A percentile compares a stretch with the other conserved stretches of the same genome.
phyloP scores from a whole-genome alignment of 305 asterid genomes.

The Fraxinus velutina region DNA sequence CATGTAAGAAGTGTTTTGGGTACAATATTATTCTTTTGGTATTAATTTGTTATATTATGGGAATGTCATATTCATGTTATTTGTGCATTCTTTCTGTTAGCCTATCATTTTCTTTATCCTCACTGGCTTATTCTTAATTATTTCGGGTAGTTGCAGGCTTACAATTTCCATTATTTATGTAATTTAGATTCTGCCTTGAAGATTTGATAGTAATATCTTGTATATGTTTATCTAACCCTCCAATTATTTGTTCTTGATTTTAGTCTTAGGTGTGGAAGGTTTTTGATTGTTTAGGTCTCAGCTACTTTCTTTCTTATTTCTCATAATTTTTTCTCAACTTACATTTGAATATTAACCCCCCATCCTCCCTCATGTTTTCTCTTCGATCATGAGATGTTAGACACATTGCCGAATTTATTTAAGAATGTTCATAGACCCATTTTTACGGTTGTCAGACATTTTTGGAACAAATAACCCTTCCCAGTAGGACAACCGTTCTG shows the following conservation, averaged over 20 bases:
- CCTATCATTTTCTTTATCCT: conserved; percentile 42
- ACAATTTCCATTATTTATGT: conserved; percentile 13
- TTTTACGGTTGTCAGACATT: not conserved
- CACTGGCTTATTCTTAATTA: conserved; percentile 23
- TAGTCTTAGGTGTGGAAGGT: conserved; percentile 6
- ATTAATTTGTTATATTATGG: not conserved
- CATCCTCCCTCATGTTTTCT: not conserved
- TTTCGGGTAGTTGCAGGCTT: conserved; percentile 23
- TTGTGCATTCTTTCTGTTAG: conserved; percentile 34
- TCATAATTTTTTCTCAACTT: not conserved
- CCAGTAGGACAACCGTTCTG: not conserved
- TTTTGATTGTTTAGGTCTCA: not conserved
- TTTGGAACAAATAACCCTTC: not conserved
- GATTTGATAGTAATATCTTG: not conserved
- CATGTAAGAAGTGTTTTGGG: not conserved
- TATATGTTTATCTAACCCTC: conserved; percentile 11
- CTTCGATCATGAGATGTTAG: not conserved
- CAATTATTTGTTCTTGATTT: conserved; percentile 1
- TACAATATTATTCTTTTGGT: not conserved
- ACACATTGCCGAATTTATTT: conserved; percentile 2
- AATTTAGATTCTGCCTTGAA: conserved; percentile 25
- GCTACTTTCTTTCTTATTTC: not conserved
- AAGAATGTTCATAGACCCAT: not conserved
- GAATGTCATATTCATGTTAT: not conserved
- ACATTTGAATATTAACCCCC: not conserved